A percentile compares a stretch with the other conserved stretches of the same genome.
Evolutionary conservation across 306 rosid species (phyloP).

Genomic region (Spatholobus suberectus): DNA sequence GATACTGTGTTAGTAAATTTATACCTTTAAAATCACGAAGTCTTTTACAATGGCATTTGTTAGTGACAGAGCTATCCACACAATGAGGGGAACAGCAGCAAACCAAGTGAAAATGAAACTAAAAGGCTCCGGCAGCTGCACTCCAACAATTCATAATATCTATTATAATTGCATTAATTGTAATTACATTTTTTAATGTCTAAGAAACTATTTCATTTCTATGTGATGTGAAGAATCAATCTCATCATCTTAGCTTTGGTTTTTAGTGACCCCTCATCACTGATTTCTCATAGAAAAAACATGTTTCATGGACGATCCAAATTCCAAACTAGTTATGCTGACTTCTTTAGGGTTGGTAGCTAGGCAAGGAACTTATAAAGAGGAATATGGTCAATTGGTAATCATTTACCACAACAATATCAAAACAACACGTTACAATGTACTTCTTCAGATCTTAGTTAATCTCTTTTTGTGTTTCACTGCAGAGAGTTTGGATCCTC

Average conservation of each 20-base stretch:
- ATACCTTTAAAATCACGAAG: constrained; percentile 87
- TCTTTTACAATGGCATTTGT: constrained; percentile 82
- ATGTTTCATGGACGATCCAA: not conserved
- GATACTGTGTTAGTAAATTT: not conserved
- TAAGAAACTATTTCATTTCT: not conserved
- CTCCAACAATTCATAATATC: constrained; percentile 39
- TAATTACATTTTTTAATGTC: not conserved
- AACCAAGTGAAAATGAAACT: constrained; percentile 98
- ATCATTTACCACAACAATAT: not conserved
- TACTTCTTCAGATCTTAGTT: not conserved
- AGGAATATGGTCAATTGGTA: not conserved
- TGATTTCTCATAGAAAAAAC: not conserved
- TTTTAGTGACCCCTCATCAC: not conserved
- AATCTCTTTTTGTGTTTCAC: not conserved
- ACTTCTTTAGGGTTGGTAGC: not conserved
- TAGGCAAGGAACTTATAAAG: not conserved
- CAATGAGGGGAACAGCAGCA: constrained; percentile 90
- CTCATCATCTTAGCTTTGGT: constrained; percentile 18
- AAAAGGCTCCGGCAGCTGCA: constrained; percentile 95
- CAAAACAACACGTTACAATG: not conserved
- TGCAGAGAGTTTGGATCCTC: not conserved
- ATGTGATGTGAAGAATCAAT: not conserved
- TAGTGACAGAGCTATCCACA: constrained; percentile 74
- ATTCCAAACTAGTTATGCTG: not conserved
- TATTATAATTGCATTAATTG: constrained; percentile 24